These are phyloP conservation scores for Conringia planisiliqua DNA, from an alignment of 345 rosid genomes.

Conservation along the genomic window DNA sequence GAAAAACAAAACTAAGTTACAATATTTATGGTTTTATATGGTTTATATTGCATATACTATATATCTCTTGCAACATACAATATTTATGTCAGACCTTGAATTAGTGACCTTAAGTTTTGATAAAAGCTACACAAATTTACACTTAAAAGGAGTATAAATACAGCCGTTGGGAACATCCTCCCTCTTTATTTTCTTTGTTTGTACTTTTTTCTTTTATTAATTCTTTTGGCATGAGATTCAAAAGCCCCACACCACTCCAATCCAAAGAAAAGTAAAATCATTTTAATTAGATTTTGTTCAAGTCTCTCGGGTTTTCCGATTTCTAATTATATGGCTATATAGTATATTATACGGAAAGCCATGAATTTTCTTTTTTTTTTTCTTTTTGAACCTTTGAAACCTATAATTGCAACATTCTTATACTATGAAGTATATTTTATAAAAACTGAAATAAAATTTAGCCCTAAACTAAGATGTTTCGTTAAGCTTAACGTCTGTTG, in stretches of 20 bases:
- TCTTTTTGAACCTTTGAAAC: not conserved
- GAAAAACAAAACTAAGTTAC: not conserved
- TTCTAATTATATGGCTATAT: not conserved
- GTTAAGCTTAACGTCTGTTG: not conserved
- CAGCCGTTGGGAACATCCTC: slow-evolving; percentile 30
- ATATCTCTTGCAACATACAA: too few relatives aligned
- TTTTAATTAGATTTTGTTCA: not conserved
- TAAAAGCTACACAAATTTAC: too few relatives aligned
- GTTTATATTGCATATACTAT: too few relatives aligned
- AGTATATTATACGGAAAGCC: not conserved
- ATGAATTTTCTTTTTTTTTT: too few relatives aligned
- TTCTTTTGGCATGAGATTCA: slow-evolving; percentile 26
- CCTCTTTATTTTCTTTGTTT: not conserved
- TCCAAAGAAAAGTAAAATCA: not conserved
- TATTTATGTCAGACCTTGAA: too few relatives aligned
- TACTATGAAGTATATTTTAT: not conserved
- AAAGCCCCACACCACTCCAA: slow-evolving; percentile 17
- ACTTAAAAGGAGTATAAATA: not conserved
- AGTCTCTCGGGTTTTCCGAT: not conserved
- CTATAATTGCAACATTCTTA: not conserved
- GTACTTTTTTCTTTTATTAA: not conserved
- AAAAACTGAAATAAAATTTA: not conserved
- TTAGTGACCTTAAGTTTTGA: too few relatives aligned
- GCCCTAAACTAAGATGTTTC: not conserved
- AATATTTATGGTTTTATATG: too few relatives aligned